phyloP scores from a whole-genome alignment of 73 alveolate species.

The Paraurostyla sp. region DNA sequence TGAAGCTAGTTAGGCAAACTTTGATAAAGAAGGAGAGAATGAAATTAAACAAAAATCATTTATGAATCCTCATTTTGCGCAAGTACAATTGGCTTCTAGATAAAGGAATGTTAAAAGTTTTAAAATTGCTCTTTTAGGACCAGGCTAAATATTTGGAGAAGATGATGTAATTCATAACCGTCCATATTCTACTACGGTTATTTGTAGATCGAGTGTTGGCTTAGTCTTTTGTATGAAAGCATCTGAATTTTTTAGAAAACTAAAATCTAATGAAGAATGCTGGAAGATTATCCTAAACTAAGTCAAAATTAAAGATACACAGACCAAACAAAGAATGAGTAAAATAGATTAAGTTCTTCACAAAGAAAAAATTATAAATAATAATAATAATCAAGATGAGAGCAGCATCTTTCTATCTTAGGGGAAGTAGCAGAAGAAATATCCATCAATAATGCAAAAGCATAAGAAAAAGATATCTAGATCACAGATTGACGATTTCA shows the following conservation, averaged over 20 bases:
- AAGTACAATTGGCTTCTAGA: conserved; percentile 15
- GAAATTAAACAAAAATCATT: neutral
- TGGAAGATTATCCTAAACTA: conserved; percentile 19
- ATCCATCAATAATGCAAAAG: neutral
- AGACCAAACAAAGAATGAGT: neutral
- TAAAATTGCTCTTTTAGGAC: conserved; percentile 52
- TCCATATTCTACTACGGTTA: conserved; percentile 26
- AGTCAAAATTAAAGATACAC: conserved; percentile 1
- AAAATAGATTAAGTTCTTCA: conserved; percentile 30
- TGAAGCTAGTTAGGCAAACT: too few relatives aligned
- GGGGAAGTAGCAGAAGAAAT: neutral
- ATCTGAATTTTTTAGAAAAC: conserved; percentile 35
- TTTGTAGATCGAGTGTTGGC: conserved; percentile 57
- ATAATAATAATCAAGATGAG: neutral
- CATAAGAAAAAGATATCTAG: neutral
- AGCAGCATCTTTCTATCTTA: neutral
- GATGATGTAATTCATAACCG: conserved; percentile 44
- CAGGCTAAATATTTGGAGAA: conserved; percentile 62
- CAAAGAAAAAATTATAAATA: neutral
- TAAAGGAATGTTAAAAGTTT: conserved; percentile 24
- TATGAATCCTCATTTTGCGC: too few relatives aligned
- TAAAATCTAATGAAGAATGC: conserved; percentile 55
- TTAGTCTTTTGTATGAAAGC: conserved; percentile 23
- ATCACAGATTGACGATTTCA: neutral
- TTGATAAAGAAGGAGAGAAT: neutral